phyloP scores from a whole-genome alignment of 768 basidiomycete genomes.

The Chalciporus pseudorubinellus region DNA sequence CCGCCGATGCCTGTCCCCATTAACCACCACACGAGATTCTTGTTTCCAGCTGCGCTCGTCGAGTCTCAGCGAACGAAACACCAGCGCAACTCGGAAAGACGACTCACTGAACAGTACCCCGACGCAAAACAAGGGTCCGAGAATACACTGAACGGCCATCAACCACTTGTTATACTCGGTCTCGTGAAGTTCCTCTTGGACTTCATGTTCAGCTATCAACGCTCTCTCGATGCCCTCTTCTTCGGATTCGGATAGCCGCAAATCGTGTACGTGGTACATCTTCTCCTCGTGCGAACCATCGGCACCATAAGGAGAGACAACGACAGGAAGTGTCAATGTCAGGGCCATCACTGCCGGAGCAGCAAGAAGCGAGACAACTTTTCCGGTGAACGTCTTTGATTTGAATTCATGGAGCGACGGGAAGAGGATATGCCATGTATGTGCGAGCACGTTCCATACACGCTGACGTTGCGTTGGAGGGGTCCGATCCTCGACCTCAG shows the following conservation, averaged over 20 bases:
- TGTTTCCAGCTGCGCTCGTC: conserved; percentile 41
- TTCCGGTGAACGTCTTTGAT: conserved; percentile 66
- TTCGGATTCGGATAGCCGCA: conserved; percentile 64
- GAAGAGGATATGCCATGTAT: conserved; percentile 66
- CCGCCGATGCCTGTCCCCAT: conserved; percentile 57
- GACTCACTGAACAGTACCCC: conserved; percentile 74
- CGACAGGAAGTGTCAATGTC: conserved; percentile 90
- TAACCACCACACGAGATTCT: conserved; percentile 48
- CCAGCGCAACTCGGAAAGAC: neutral
- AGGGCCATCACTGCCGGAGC: conserved; percentile 83
- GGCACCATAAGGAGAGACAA: conserved; percentile 55
- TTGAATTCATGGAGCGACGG: conserved; percentile 78
- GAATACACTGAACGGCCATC: conserved; percentile 76
- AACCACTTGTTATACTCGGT: conserved; percentile 77
- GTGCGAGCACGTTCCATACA: conserved; percentile 33
- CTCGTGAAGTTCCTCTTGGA: conserved; percentile 66
- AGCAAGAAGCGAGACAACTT: conserved; percentile 74
- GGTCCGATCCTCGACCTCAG: conserved; percentile 44
- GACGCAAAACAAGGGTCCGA: conserved; percentile 79
- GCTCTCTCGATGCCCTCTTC: conserved; percentile 70
- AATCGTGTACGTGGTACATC: conserved; percentile 33
- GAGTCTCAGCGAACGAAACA: neutral
- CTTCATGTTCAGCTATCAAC: conserved; percentile 71
- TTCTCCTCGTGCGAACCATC: conserved; percentile 23
- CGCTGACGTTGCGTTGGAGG: conserved; percentile 43